Conservation (phyloP, 345 rosid genomes). For the Anacardium occidentale region DNA sequence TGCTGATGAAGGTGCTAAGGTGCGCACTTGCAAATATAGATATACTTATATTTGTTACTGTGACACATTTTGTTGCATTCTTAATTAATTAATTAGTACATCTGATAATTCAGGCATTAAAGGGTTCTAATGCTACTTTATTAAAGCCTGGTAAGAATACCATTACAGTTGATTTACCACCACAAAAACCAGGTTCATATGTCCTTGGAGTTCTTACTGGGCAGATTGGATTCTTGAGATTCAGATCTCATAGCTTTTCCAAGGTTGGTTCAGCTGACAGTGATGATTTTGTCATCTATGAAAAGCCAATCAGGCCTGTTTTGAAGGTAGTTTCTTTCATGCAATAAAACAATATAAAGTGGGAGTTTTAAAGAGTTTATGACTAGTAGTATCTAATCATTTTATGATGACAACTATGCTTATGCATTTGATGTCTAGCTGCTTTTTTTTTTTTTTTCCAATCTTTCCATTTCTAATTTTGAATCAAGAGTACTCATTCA, state of each 20-base stretch:
- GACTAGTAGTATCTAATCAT: not conserved
- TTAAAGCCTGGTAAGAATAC: constrained; percentile 74
- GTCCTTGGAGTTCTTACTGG: constrained; percentile 95
- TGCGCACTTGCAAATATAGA: constrained; percentile 31
- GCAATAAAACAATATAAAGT: constrained; percentile 13
- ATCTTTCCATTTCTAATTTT: not conserved
- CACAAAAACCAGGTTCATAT: constrained; percentile 93
- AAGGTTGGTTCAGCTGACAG: constrained; percentile 92
- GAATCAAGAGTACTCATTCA: constrained; percentile 4
- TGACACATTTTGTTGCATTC: constrained; percentile 4
- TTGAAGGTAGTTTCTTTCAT: constrained; percentile 58
- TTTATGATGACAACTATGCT: not conserved
- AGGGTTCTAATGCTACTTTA: constrained; percentile 65
- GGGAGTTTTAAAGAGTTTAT: not conserved
- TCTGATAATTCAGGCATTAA: constrained; percentile 66
- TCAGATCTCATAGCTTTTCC: constrained; percentile 93
- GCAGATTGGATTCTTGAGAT: constrained; percentile 85
- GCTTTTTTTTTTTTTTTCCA: not conserved
- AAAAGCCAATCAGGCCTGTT: constrained; percentile 88
- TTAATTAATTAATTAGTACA: constrained; percentile 22
- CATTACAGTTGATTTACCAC: constrained; percentile 71
- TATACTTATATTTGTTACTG: not conserved
- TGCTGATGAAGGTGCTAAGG: constrained; percentile 89
- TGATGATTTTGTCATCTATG: constrained; percentile 96
- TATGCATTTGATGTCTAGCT: not conserved